Evolutionary conservation across 192 early-diverging fungal species (phyloP).

Genomic region (Borealophlyctis nickersoniae): DNA sequence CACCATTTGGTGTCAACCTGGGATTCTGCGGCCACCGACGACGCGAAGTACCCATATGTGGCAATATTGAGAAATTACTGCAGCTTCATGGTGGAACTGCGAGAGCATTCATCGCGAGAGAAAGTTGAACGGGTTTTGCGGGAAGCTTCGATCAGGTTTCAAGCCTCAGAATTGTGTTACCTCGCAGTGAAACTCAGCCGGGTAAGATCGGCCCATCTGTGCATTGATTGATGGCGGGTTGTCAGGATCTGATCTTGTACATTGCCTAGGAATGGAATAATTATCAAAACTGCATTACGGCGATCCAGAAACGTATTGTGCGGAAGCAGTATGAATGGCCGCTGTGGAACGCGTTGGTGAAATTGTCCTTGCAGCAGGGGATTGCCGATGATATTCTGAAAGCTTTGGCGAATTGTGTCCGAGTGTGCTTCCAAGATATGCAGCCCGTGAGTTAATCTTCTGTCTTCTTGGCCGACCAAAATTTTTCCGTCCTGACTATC

Average conservation of each 20-base stretch:
- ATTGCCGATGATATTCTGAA: background rate
- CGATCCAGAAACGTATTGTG: background rate
- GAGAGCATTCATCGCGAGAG: background rate
- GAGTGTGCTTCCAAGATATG: constrained; percentile 8
- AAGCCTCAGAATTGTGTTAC: too few species aligned
- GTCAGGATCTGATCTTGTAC: background rate
- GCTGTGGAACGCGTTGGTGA: constrained; percentile 15
- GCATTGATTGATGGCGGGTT: too few species aligned
- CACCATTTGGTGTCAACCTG: too few species aligned
- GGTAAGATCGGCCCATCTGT: too few species aligned
- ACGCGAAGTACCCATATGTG: background rate
- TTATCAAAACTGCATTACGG: background rate
- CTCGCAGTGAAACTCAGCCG: too few species aligned
- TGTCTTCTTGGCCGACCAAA: too few species aligned
- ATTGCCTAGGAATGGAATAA: background rate
- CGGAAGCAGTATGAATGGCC: constrained; percentile 1
- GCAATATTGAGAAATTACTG: constrained; percentile 15
- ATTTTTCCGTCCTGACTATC: too few species aligned
- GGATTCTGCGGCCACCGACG: too few species aligned
- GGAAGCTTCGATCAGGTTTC: too few species aligned
- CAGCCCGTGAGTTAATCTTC: constrained; percentile 4
- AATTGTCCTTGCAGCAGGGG: constrained; percentile 6
- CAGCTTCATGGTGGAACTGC: constrained; percentile 5
- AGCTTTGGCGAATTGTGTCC: constrained; percentile 12
- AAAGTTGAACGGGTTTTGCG: too few species aligned